Conservation (phyloP, 768 basidiomycete genomes). For the Dioszegia hungarica region DNA sequence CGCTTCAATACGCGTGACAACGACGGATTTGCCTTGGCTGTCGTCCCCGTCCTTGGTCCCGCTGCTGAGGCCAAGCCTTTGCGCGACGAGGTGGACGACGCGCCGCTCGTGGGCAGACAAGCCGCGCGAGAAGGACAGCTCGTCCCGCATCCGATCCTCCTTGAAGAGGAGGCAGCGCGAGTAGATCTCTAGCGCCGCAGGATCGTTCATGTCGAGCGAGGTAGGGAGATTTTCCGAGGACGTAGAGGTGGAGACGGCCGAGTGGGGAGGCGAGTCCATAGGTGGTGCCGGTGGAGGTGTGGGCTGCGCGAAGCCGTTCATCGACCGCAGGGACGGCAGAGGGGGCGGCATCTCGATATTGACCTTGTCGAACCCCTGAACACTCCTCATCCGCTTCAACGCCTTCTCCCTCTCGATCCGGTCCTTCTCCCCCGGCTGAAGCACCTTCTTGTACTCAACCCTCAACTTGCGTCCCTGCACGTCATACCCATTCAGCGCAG, state of each 20-base stretch:
- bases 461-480: constrained; percentile 80
- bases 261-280: constrained; percentile 32
- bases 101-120: constrained; percentile 78
- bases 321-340: neutral
- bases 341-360: constrained; percentile 1
- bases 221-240: constrained; percentile 51
- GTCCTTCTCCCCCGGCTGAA: constrained; percentile 99
- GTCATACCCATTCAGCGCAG: constrained; percentile 75
- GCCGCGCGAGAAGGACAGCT: constrained; percentile 89
- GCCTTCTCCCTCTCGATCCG: constrained; percentile 98
- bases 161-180: constrained; percentile 95
- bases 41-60: constrained; percentile 83
- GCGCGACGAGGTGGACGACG: constrained; percentile 91
- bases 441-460: constrained; percentile 98
- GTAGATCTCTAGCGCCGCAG: constrained; percentile 92
- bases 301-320: constrained; percentile 3
- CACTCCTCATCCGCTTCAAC: constrained; percentile 92
- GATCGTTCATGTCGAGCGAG: constrained; percentile 86
- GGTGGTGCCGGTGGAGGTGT: constrained; percentile 10
- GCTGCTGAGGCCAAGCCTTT: constrained; percentile 90
- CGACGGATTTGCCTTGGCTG: constrained; percentile 85
- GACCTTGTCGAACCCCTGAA: constrained; percentile 62
- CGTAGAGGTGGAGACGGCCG: constrained; percentile 18
- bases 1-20: constrained; percentile 73
- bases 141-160: constrained; percentile 94